Evolutionary conservation across 2,329 filamentous ascomycete species (phyloP), one percentile per base, ranked within the genome.

Genomic region (Fusarium sp.): DNA sequence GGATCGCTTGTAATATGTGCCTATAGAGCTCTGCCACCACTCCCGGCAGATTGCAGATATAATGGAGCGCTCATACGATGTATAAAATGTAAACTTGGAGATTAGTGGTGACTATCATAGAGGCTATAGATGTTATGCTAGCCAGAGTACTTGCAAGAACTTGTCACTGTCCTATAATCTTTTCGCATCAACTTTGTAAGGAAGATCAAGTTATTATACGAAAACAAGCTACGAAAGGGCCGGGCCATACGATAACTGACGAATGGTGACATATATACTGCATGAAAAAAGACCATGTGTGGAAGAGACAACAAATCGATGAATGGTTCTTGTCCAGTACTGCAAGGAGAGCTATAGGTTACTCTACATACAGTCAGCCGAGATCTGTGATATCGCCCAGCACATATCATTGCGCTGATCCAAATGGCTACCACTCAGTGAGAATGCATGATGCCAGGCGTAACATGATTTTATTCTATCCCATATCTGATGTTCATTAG

Each of bases 81-180:
- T 4, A 14, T 15, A 13, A 14, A 2, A 8, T 11, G 10, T n/a
- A 39, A 5, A 27, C 2, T 9, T n/a, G 22, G 7, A 39, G 10
- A 17, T 27, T 18, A 20, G 18, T 7, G 2, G 49, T n/a, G 22
- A 36, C 9, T 36, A 15, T 52, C 31, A 22, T 49, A 5, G 17
- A 50, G 10, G 10, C 31, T 25, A 5, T 36, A 27, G 18, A 35
- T 14, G 13, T 27, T 20, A 5, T 38, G 18, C 9, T 38, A 17
- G 15, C 1, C 5, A 2, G 12, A 25, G 1, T 7, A 25, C 3
- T 5, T 17, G 2, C n/a, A 35, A 25, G 31, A 8, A 35, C 17
- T 50, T 35, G 29, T 8, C 6, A 50, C 1, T 25, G 0, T 7
- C 12, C 15, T 8, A 27, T 27, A 35, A 14, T 14, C 8, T 25